Conservation (phyloP, 1,284 basidiomycete species). For the Trichosporon coremiiforme region DNA sequence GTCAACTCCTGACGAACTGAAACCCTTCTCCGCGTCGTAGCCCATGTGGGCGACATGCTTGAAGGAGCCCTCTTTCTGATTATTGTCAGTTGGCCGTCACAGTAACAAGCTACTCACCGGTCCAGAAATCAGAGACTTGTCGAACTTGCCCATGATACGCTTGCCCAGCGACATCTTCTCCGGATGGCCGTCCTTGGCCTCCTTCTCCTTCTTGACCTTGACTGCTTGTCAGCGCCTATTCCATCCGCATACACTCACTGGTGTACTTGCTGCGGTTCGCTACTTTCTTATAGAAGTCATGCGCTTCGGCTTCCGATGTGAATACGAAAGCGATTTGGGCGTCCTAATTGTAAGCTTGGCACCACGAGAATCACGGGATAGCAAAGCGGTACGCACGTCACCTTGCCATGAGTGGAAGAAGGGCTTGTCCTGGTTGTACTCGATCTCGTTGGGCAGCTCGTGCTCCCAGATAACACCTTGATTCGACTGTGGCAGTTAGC, state of each 20-base stretch:
- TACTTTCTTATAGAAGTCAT: constrained; percentile 87
- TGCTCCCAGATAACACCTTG: constrained; percentile 92
- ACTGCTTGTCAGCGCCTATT: constrained; percentile 30
- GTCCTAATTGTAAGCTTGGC: constrained; percentile 35
- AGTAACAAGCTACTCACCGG: constrained; percentile 59
- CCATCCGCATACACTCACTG: constrained; percentile 53
- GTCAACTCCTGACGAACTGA: constrained; percentile 85
- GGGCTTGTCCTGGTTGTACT: constrained; percentile 81
- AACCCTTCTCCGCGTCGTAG: constrained; percentile 82
- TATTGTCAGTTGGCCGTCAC: not conserved
- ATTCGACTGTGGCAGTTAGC: constrained; percentile 62
- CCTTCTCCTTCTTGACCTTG: constrained; percentile 45
- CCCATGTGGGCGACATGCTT: constrained; percentile 95
- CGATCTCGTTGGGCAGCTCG: constrained; percentile 82
- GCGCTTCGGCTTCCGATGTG: constrained; percentile 82
- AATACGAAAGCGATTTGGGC: constrained; percentile 79
- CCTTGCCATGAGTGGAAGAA: constrained; percentile 94
- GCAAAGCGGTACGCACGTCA: constrained; percentile 73
- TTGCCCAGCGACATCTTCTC: constrained; percentile 56
- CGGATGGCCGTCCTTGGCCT: constrained; percentile 36
- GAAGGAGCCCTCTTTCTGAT: constrained; percentile 68
- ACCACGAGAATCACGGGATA: constrained; percentile 64
- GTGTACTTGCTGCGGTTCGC: constrained; percentile 67
- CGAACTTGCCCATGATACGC: constrained; percentile 71
- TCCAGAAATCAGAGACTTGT: constrained; percentile 87